A percentile compares a stretch with the other conserved stretches of the same genome.
Conservation (phyloP, 768 basidiomycete species). For the Clathrus columnatus region DNA sequence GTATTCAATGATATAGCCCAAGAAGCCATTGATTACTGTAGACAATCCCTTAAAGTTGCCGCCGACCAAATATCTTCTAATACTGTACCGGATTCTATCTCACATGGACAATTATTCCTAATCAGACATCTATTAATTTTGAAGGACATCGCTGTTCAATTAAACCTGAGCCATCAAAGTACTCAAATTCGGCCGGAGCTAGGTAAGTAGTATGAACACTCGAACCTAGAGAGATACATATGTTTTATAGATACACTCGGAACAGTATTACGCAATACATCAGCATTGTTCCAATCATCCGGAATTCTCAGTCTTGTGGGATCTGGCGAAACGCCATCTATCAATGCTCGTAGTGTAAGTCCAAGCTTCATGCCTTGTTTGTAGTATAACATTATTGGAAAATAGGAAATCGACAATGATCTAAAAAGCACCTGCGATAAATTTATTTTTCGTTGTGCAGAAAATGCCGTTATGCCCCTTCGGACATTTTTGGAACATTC, state of each 20-base stretch:
- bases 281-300: slow-evolving; percentile 44
- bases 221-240: not conserved
- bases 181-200: slow-evolving; percentile 46
- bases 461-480: slow-evolving; percentile 49
- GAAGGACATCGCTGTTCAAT: slow-evolving; percentile 78
- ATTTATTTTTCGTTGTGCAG: slow-evolving; percentile 58
- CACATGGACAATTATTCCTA: slow-evolving; percentile 81
- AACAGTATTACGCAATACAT: slow-evolving; percentile 44
- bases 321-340: slow-evolving; percentile 49
- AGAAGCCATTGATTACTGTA: slow-evolving; percentile 79
- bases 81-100: slow-evolving; percentile 31
- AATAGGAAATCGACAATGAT: slow-evolving; percentile 77
- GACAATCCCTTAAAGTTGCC: slow-evolving; percentile 69
- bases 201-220: slow-evolving; percentile 30
- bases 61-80: slow-evolving; percentile 53
- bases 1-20: slow-evolving; percentile 97
- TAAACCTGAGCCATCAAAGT: slow-evolving; percentile 48
- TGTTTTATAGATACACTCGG: slow-evolving; percentile 41
- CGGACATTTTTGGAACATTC: slow-evolving; percentile 55
- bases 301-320: slow-evolving; percentile 47
- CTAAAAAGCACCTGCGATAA: slow-evolving; percentile 81
- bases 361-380: slow-evolving; percentile 14
- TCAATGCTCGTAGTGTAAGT: slow-evolving; percentile 62
- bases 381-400: slow-evolving; percentile 3
- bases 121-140: slow-evolving; percentile 84